Base-by-base conservation (phyloP, 306 rosid genomes). In the Cicer pinnatifidum region DNA sequence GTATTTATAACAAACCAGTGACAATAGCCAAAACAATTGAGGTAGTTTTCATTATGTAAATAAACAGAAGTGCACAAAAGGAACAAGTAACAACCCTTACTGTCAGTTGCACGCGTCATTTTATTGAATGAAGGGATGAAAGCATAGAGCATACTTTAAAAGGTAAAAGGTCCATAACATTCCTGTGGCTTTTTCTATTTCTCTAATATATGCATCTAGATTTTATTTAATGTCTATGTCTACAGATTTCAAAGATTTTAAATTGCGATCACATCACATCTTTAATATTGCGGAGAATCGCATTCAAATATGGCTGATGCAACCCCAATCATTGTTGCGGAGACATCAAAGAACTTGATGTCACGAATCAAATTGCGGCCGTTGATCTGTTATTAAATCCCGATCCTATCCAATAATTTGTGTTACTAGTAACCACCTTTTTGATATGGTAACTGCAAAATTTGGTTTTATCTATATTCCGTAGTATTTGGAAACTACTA, bases 1-100 rank as follows among this genome's bases (percentile, higher is more conserved):
- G 13, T 7, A n/a, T 11, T 46, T 69, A 38, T 48, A 45, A 33
- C 62, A 66, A 74, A 75, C 39, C 54, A 39, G 20, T 19, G 66
- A 59, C 11, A 23, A 20, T 51, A 43, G 40, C 35, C 16, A 66
- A 50, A 63, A 56, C 4, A 47, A 65, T 50, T 37, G 44, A 48
- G 7, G 9, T 13, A 41, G 48, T 15, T 59, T 51, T 47, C 54
- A 38, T 65, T 75, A 45, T 7, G 13, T 53, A n/a, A 76, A 76
- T 48, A 67, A 63, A 63, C 70, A 12, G 68, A 37, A 41, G 45
- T 57, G 28, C 69, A 58, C 12, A 6, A 51, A 9, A 67, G 72
- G 53, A 41, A 60, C 52, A 51, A 33, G 50, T 71, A 57, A 59
- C 67, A 45, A 69, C 11, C 53, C 66, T 58, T 13, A 38, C 69